Evolutionary conservation across 2,329 filamentous ascomycete species (phyloP).

Genomic region (Ophiocordyceps robertsii): DNA sequence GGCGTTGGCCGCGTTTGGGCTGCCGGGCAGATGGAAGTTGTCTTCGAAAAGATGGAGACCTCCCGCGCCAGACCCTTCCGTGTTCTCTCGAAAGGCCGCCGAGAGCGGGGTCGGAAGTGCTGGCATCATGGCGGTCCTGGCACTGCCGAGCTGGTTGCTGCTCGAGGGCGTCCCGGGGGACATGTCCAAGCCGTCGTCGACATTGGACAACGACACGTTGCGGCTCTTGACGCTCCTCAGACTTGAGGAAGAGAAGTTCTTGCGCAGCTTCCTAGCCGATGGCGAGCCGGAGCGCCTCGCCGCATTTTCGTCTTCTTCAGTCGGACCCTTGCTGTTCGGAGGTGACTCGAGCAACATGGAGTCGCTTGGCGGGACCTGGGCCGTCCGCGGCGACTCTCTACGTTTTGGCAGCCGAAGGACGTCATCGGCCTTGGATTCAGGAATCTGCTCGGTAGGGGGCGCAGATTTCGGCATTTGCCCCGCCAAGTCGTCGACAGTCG

Average conservation of each 20-base stretch:
- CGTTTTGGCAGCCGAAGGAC: neutral
- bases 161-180: constrained; percentile 66
- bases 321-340: constrained; percentile 16
- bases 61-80: constrained; percentile 44
- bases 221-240: constrained; percentile 59
- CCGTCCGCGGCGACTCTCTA: constrained; percentile 11
- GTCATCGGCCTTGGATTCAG: constrained; percentile 3
- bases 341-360: constrained; percentile 14
- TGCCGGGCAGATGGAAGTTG: constrained; percentile 57
- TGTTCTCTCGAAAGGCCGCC: constrained; percentile 44
- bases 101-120: constrained; percentile 55
- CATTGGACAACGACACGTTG: constrained; percentile 53
- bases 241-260: constrained; percentile 60
- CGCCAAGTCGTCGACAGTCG: constrained; percentile 2
- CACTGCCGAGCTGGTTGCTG: constrained; percentile 48
- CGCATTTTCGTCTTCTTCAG: constrained; percentile 22
- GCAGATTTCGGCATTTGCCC: neutral
- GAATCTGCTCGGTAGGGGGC: neutral
- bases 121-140: constrained; percentile 36
- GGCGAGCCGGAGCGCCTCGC: constrained; percentile 39
- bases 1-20: constrained; percentile 51
- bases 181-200: constrained; percentile 49
- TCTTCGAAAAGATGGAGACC: constrained; percentile 75
- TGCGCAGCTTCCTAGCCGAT: constrained; percentile 35
- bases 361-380: constrained; percentile 15